Evolutionary conservation across 2,329 filamentous ascomycete species (phyloP).

Genomic region (Ophiocordyceps camponoti-floridani): DNA sequence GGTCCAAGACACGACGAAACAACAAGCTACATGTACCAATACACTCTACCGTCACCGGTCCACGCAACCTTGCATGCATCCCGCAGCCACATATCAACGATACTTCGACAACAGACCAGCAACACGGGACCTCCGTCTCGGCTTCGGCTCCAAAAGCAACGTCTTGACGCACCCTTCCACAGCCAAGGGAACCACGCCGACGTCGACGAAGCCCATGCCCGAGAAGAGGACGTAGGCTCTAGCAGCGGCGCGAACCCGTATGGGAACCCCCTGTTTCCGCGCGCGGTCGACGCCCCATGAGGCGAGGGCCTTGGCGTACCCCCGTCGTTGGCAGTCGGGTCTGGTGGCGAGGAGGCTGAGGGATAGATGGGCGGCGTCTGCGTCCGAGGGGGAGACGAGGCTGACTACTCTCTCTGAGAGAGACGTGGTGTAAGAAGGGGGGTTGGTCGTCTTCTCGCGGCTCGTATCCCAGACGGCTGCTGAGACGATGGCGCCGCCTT

Average conservation of each 20-base stretch:
- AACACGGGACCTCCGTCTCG: background rate
- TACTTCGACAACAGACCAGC: background rate
- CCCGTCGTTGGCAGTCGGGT: conserved; percentile 3
- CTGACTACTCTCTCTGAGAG: background rate
- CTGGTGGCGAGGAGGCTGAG: conserved; percentile 5
- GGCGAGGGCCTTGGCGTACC: conserved; percentile 4
- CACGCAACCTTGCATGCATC: background rate
- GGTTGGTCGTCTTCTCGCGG: background rate
- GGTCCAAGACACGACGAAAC: background rate
- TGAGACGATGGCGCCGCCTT: conserved; percentile 1
- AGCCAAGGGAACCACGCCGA: conserved; percentile 3
- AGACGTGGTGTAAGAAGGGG: no score
- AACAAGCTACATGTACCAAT: background rate
- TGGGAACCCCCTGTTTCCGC: background rate
- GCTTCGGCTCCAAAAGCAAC: conserved; percentile 4
- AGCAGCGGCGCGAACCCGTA: conserved; percentile 3
- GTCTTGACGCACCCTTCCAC: conserved; percentile 3
- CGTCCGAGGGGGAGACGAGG: background rate
- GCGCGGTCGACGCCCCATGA: conserved; percentile 1
- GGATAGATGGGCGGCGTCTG: conserved; percentile 3
- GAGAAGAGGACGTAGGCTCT: conserved; percentile 6
- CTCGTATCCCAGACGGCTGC: conserved; percentile 5
- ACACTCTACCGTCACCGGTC: background rate
- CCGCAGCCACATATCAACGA: background rate
- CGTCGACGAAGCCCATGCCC: conserved; percentile 4